Percentiles rank a stretch among this genome's conserved stretches.
Evolutionary conservation across 768 basidiomycete genomes (phyloP).

Genomic region (Ephemerocybe angulata): DNA sequence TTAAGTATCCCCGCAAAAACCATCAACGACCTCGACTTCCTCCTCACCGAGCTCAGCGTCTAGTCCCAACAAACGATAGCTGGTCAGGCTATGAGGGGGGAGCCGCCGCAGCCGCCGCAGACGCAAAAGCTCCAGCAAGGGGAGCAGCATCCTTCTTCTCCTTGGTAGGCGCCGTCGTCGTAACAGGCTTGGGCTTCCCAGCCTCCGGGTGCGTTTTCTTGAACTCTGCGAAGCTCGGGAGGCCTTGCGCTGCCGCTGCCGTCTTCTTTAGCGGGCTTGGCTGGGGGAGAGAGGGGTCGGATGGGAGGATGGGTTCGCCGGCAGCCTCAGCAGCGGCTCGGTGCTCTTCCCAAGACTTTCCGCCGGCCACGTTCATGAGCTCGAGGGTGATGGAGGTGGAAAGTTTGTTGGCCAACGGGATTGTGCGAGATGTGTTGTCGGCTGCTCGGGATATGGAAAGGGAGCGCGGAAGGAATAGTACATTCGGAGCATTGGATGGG

Average conservation of each 20-base stretch:
- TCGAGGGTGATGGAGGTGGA: constrained; percentile 66
- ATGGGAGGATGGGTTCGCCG: constrained; percentile 48
- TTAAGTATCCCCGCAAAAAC: constrained; percentile 85
- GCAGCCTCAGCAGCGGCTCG: constrained; percentile 43
- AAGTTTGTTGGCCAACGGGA: constrained; percentile 65
- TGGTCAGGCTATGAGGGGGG: no score
- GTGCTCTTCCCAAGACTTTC: constrained; percentile 54
- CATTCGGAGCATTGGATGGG: neutral
- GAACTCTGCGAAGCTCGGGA: neutral
- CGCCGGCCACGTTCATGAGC: constrained; percentile 66
- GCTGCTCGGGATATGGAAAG: constrained; percentile 28
- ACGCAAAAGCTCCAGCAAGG: no score
- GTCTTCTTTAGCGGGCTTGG: neutral
- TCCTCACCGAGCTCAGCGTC: constrained; percentile 66
- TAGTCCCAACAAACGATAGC: no score
- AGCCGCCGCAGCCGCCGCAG: no score
- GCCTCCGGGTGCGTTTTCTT: neutral
- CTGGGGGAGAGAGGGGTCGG: constrained; percentile 24
- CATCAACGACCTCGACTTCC: constrained; percentile 82
- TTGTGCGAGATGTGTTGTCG: constrained; percentile 42
- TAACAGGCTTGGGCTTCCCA: neutral
- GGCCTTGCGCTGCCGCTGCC: neutral
- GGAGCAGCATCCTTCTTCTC: no score
- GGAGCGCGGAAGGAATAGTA: neutral
- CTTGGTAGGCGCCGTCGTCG: no score